phyloP scores from a whole-genome alignment of 1,284 basidiomycete species.

The Ganoderma lingzhi region DNA sequence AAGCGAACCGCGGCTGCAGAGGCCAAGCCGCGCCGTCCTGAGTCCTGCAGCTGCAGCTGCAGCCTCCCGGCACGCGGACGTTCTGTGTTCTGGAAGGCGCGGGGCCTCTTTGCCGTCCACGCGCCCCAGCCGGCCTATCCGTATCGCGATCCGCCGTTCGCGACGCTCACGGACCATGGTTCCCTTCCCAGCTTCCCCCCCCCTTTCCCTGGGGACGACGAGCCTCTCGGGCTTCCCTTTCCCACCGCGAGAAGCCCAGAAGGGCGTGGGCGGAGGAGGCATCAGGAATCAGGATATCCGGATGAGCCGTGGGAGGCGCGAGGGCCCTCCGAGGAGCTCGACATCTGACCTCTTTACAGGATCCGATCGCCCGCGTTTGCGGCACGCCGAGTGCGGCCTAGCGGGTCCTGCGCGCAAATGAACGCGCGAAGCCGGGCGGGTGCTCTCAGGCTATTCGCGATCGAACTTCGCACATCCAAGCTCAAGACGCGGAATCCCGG shows the following conservation, averaged over 20 bases:
- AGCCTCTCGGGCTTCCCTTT: conserved; percentile 11
- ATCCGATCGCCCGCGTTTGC: conserved; percentile 25
- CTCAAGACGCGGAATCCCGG: conserved; percentile 9
- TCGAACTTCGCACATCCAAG: conserved; percentile 10
- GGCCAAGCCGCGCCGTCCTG: not conserved
- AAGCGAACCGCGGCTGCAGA: conserved; percentile 27
- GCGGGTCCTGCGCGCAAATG: conserved; percentile 9
- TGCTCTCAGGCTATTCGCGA: conserved; percentile 9
- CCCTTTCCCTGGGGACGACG: not conserved
- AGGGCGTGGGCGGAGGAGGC: conserved; percentile 7
- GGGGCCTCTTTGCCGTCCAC: conserved; percentile 8
- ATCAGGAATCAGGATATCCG: conserved; percentile 22
- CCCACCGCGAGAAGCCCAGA: conserved; percentile 16
- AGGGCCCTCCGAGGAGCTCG: conserved; percentile 24
- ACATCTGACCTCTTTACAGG: conserved; percentile 29
- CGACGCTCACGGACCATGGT: conserved; percentile 1
- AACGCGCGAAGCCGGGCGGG: conserved; percentile 6
- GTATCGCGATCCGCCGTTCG: conserved; percentile 26
- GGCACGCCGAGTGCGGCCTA: conserved; percentile 9
- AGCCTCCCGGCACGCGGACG: conserved; percentile 5
- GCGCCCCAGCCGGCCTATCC: not conserved
- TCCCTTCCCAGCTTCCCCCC: conserved; percentile 7
- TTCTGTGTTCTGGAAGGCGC: not conserved
- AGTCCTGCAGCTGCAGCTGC: not conserved
- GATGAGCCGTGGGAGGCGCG: conserved; percentile 27